Evolutionary conservation across 805 yeast species (phyloP), one percentile per base, ranked within the genome.

Genomic region (Saccharomycopsis sp.): DNA sequence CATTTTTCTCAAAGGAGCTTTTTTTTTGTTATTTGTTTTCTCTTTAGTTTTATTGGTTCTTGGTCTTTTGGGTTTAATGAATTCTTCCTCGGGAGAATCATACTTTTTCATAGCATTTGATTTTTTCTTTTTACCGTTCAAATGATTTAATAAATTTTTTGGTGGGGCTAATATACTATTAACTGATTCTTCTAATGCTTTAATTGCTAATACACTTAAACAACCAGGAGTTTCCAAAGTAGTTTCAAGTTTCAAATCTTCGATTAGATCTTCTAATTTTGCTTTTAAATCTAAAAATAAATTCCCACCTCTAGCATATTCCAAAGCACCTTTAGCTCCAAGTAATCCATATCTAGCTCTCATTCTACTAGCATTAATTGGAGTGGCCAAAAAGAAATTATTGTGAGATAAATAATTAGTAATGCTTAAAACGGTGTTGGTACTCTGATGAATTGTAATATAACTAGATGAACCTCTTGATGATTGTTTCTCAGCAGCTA

Each of bases 261-360:
- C 59, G 2, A 79, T 57, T 2, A 76, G 65, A 23, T 63, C 69
- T 17, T 64, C 57, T 35, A 86, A 58, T 36, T 82, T 60, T 26
- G 59, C 66, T 49, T 75, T 79, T 53, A 79, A 74, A 38, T 78
- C 86, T 52, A 75, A 82, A 53, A 79, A 76, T 40, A 86, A 59
- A 1, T 89, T 77, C 0, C 95, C 95, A 29, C 87, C 86, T 54
- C 84, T 75, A 2, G 84, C 76, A 54, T 83, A 85, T 47, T 86
- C 95, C 41, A 87, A 62, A 1, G 86, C 74, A 13, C 94, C 87
- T 47, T 74, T 74, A 0, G 87, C 85, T 21, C 79, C 80, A 35
- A 80, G 51, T 23, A 82, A 61, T 0, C 81, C 66, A 47, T 78
- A 68, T 36, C 86, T 62, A 2, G 83, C 75, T 51, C 72, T 74